phyloP scores from a whole-genome alignment of 129 eudicot species.

The Smallanthus sonchifolius region DNA sequence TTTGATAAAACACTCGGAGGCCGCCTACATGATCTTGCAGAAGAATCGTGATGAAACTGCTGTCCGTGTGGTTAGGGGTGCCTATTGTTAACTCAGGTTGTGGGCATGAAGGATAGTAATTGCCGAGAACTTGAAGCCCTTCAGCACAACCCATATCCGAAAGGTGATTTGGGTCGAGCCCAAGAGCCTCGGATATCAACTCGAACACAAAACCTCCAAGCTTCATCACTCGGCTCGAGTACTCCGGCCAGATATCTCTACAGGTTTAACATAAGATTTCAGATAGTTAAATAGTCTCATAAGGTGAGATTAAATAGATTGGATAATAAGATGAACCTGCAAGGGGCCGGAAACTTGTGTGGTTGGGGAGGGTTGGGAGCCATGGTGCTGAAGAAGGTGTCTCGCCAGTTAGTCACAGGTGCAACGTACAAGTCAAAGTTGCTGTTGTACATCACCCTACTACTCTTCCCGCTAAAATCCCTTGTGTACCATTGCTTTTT shows the following conservation, averaged over 20 bases:
- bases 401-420: slow-evolving; percentile 56
- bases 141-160: slow-evolving; percentile 37
- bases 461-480: neutral
- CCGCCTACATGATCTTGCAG: slow-evolving; percentile 55
- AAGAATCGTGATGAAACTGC: slow-evolving; percentile 39
- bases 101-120: slow-evolving; percentile 50
- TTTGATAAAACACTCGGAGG: slow-evolving; percentile 36
- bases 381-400: slow-evolving; percentile 28
- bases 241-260: slow-evolving; percentile 35
- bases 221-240: slow-evolving; percentile 20
- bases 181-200: slow-evolving; percentile 51
- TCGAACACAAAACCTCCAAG: slow-evolving; percentile 33
- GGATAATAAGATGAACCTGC: slow-evolving; percentile 42
- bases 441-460: slow-evolving; percentile 26
- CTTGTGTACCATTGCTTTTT: slow-evolving; percentile 35
- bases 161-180: slow-evolving; percentile 31
- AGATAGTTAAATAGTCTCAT: neutral
- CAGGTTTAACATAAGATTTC: neutral
- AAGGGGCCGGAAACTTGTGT: slow-evolving; percentile 44
- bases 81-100: slow-evolving; percentile 41
- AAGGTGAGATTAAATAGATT: neutral
- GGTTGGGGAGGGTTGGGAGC: slow-evolving; percentile 38
- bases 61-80: slow-evolving; percentile 30
- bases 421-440: slow-evolving; percentile 43
- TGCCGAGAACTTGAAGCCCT: slow-evolving; percentile 30